phyloP scores from a whole-genome alignment of 345 rosid genomes.

The Carallia brachiata region DNA sequence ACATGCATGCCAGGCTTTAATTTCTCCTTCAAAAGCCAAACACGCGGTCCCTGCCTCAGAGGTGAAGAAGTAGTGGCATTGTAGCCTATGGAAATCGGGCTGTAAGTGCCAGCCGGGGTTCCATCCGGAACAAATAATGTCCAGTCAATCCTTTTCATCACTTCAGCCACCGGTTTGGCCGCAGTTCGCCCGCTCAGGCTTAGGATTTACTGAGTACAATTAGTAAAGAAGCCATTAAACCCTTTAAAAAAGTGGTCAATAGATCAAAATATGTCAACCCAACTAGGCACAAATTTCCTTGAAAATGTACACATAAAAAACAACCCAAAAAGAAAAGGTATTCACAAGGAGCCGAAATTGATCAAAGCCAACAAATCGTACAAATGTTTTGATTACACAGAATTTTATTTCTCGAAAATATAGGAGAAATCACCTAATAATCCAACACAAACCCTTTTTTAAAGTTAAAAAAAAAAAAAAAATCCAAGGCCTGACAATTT shows the following conservation, averaged over 20 bases:
- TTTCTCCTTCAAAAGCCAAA: conserved; percentile 69
- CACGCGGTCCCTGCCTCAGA: conserved; percentile 96
- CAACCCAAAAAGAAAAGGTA: not conserved
- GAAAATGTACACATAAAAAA: conserved; percentile 11
- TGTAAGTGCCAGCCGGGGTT: conserved; percentile 65
- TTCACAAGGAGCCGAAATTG: too few species aligned
- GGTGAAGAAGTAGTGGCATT: conserved; percentile 98
- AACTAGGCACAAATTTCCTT: conserved; percentile 20
- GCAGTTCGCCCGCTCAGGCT: too few species aligned
- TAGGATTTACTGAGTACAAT: not conserved
- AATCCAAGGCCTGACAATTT: too few species aligned
- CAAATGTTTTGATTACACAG: too few species aligned
- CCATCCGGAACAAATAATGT: conserved; percentile 77
- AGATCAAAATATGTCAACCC: conserved; percentile 4
- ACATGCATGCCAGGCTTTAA: conserved; percentile 85
- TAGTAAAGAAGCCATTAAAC: conserved; percentile 6
- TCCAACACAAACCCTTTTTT: too few species aligned
- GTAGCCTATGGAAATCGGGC: conserved; percentile 85
- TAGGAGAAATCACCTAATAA: too few species aligned
- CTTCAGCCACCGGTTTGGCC: conserved; percentile 29
- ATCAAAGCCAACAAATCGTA: too few species aligned
- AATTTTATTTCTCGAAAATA: too few species aligned
- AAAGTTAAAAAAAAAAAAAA: too few species aligned
- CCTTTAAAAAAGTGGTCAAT: conserved; percentile 11
- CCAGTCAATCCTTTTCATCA: conserved; percentile 81